Evolutionary conservation across 78 protist species (phyloP), one percentile per base, ranked within the genome.

Genomic region (Protostelium mycophagum): DNA sequence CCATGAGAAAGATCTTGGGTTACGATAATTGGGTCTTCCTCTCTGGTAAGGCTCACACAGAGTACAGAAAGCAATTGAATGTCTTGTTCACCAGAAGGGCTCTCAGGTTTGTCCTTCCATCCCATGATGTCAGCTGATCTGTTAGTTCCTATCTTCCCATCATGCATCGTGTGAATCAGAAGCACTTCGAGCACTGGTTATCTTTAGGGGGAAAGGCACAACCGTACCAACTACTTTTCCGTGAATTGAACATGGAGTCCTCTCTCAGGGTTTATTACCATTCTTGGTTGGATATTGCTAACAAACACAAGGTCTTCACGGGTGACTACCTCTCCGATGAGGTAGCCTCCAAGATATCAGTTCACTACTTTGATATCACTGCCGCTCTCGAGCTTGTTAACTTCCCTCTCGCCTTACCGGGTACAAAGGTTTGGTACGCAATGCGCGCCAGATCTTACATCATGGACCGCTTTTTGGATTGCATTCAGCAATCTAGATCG

Each of bases 51-150:
- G 85, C 91, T 23, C 97, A 95, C 89, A 88, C 38, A 86, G 96
- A 88, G 83, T 84, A 91, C 63, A 90, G 95, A 38, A 91, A 91
- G 88, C 89, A 90, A 34, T 86, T 95, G 10, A 31, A 91, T 1
- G 92, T 95, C 84, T 88, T 95, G 51, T 95, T 95, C 88, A 95
- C 95, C 0, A 91, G 88, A 38, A 85, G 89, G 38, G 95, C 95
- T 1, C 92, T 95, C 37, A 31, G 86, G 73, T 51, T 5, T 25
- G 73, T 51, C 73, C 16, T n/a, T 16, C 5, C 16, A 25, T 16
- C 31, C 5, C 73, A 51, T 51, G 73, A 51, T 16, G 5, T 51
- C 5, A 16, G 16, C 73, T 51, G 73, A 51, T 51, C 73, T 51
- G 73, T 25, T 16, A 51, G 73, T 16, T 37, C 85, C 23, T 95